These are phyloP conservation scores for Zymoseptoria ardabiliae DNA, from an alignment of 2,329 filamentous ascomycete species.

Conservation along the genomic window DNA sequence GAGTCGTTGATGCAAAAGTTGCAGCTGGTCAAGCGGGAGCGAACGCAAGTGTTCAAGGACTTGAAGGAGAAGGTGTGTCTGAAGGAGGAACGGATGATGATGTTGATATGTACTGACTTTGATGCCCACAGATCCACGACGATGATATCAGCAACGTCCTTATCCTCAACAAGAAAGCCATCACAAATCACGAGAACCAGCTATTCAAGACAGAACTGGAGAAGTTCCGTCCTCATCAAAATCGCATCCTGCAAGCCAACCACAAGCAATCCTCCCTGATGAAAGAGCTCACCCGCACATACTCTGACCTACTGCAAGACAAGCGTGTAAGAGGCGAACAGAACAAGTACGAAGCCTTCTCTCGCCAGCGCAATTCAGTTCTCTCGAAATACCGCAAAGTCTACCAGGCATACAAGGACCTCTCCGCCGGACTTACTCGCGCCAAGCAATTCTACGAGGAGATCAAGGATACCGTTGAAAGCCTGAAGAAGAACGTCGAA, in stretches of 20 bases:
- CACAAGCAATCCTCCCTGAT: conserved; percentile 92
- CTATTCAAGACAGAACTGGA: conserved; percentile 95
- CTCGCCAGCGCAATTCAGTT: conserved; percentile 71
- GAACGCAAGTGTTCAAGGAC: conserved; percentile 88
- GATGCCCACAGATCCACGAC: conserved; percentile 63
- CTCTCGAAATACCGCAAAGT: conserved; percentile 83
- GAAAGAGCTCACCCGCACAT: conserved; percentile 85
- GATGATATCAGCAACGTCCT: conserved; percentile 97
- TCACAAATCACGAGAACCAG: conserved; percentile 83
- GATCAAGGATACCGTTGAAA: conserved; percentile 46
- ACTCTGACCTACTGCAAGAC: conserved; percentile 83
- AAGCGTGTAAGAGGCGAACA: conserved; percentile 90
- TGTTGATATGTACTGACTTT: conserved; percentile 3
- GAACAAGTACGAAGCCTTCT: conserved; percentile 86
- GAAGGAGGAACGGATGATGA: not conserved
- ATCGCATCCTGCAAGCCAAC: conserved; percentile 80
- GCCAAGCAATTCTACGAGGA: conserved; percentile 92
- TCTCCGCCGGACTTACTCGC: conserved; percentile 75
- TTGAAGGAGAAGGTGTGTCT: conserved; percentile 83
- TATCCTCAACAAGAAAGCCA: conserved; percentile 95
- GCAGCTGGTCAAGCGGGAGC: conserved; percentile 84
- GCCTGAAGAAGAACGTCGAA: conserved; percentile 53
- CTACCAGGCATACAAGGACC: conserved; percentile 85
- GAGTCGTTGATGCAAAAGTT: conserved; percentile 88
- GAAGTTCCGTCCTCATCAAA: conserved; percentile 92